phyloP scores from a whole-genome alignment of 169 alveolate species.

The Plasmodium vivax region DNA sequence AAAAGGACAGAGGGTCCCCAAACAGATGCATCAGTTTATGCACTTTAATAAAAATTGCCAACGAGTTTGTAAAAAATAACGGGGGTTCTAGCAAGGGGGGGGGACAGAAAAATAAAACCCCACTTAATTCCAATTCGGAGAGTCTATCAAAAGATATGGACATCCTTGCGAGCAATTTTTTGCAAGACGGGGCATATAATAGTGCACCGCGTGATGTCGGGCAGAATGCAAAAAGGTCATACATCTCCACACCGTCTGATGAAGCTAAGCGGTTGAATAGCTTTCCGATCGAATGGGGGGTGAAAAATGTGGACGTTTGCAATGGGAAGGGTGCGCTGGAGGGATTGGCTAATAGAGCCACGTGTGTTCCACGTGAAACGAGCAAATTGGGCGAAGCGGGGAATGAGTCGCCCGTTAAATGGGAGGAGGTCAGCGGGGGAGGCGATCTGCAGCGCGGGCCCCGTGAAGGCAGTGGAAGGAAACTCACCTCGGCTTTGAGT shows the following conservation, averaged over 20 bases:
- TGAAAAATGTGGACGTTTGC: neutral
- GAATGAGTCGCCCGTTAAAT: neutral
- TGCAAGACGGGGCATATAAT: conserved; percentile 2
- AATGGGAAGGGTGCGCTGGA: neutral
- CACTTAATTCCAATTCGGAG: neutral
- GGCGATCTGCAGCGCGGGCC: neutral
- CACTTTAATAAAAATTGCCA: neutral
- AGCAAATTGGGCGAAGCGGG: neutral
- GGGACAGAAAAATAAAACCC: neutral
- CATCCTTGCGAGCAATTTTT: neutral
- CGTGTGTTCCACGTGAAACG: neutral
- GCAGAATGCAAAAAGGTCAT: neutral
- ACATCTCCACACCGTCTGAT: neutral
- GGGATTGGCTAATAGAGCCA: neutral
- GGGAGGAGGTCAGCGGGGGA: neutral
- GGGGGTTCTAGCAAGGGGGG: neutral
- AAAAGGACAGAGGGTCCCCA: neutral
- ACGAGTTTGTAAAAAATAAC: neutral
- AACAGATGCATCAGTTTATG: neutral
- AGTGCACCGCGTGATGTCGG: neutral
- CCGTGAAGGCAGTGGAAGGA: neutral
- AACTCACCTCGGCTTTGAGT: neutral
- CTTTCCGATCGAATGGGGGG: neutral
- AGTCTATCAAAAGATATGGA: conserved; percentile 31
- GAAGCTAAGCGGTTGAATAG: neutral